These are phyloP conservation scores for Populus tomentosa DNA, from an alignment of 441 rosid species.

Conservation along the genomic window DNA sequence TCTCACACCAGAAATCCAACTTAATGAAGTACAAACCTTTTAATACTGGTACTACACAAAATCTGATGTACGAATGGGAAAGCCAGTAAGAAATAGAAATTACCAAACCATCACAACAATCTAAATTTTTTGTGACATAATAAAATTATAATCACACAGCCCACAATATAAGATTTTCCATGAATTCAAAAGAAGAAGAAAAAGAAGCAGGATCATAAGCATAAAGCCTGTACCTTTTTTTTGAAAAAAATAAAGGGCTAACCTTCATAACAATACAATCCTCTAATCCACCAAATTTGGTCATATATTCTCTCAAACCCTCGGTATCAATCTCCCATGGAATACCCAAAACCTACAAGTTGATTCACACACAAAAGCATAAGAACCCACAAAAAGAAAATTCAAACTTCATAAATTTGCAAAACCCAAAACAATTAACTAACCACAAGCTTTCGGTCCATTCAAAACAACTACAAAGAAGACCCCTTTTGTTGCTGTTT, in stretches of 20 bases:
- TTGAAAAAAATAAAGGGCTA: not conserved
- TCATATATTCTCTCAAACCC: slow-evolving; percentile 90
- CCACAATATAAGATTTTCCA: not conserved
- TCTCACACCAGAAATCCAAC: no score
- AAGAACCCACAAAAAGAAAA: not conserved
- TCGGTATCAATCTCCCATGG: slow-evolving; percentile 96
- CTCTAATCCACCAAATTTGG: slow-evolving; percentile 79
- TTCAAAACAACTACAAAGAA: slow-evolving; percentile 20
- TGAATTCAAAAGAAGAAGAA: not conserved
- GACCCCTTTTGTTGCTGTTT: not conserved
- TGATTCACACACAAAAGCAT: not conserved
- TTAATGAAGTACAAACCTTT: no score
- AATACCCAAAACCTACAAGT: slow-evolving; percentile 76
- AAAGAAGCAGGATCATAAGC: not conserved
- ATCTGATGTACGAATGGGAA: not conserved
- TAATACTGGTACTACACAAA: not conserved
- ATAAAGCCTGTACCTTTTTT: not conserved
- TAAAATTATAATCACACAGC: not conserved
- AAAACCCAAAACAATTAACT: slow-evolving; percentile 14
- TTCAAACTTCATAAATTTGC: not conserved
- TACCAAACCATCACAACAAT: no score
- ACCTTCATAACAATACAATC: no score
- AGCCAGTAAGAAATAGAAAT: not conserved
- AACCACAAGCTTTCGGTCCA: slow-evolving; percentile 99
- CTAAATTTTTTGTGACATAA: no score